Base-by-base conservation (phyloP, 306 rosid genomes). In the Abrus pulchellus region DNA sequence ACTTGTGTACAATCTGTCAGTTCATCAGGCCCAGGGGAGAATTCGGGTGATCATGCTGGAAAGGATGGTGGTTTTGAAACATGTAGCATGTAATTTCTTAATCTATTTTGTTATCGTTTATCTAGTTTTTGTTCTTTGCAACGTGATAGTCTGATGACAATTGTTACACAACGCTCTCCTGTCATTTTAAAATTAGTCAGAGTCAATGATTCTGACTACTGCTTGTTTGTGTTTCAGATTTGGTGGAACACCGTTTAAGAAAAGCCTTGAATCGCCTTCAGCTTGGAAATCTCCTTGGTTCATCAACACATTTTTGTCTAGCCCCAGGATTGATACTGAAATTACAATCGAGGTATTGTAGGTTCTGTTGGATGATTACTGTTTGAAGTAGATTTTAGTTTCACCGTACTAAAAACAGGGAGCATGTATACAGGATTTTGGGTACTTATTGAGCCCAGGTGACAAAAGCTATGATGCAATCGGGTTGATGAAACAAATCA, bases 241-340 rank as follows among this genome's bases (percentile, higher is more conserved):
- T 62, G 90, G 90, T 11, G 91, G 85, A 79, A 93, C 98, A 56
- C 98, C 98, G 11, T 94, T 84, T 82, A 89, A 87, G 84, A 88
- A 97, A 88, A 92, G 99, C 88, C 81, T 93, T 0, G 99, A 95
- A 80, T 95, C 99, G 47, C 99, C 99, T 78, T 91, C 99, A 0
- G 92, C 97, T 50, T 95, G 99, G 99, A 95, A 88, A 82, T 95
- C 99, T 13, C 99, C 99, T 12, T 90, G 97, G 99, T 88, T 93
- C 63, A 33, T 93, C 67, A 89, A 88, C 80, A 89, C 99, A 6
- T 89, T 93, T 72, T 47, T 93, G 68, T 78, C 94, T 33, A 90
- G 94, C 74, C 90, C 97, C 36, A 90, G 93, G 84, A 66, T 90
- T 77, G 97, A 93, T 70, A 86, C 92, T 63, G 99, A 95, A 62